Evolutionary conservation across 768 basidiomycete genomes (phyloP), one percentile per base, ranked within the genome.

Genomic region (Cystobasidium ongulense): DNA sequence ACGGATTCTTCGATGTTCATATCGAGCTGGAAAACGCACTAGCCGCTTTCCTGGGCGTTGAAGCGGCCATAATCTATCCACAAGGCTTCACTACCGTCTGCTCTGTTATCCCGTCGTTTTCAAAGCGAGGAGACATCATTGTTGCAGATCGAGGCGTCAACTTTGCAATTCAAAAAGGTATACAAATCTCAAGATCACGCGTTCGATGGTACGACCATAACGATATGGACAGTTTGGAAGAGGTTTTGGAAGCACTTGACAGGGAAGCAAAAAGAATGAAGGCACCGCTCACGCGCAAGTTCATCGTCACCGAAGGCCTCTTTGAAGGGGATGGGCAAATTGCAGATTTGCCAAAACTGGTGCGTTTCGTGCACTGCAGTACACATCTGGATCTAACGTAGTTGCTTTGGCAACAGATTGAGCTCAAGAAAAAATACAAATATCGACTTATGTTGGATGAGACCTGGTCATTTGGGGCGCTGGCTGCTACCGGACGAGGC

Each of bases 71-170:
- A 80, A 85, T 97, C 75, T 98, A 97, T 81, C 89, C 93, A 0
- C 95, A 98, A 82, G 89, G 88, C 15, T 97, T 95, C 81, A 87
- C 91, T 10, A 92, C 92, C 70, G 87, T 92, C 76, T 88, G 90
- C 1, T 95, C 92, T 18, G 92, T 94, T 78, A 96, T 98, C 74
- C 92, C 96, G 0, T 91, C 96, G 0, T 99, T 98, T 82, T 91
- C 90, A 84, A 98, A 99, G 81, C 88, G 95, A 75, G 94, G 93
- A 1, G 95, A 99, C 79, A 87, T 99, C 79, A 94, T 99, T 78
- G 90, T 99, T n/a, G 93, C 92, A 1, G 95, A 99, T 81, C 88
- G 92, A n/a, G 87, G 88, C n/a, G 88, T 93, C 77, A 95, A 90
- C 81, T 92, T 98, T 81, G 88, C 91, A 18, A 90, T 97, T 68